These are phyloP conservation scores for Alternaria consortialis DNA, from an alignment of 2,329 filamentous ascomycete species.

Conservation along the genomic window DNA sequence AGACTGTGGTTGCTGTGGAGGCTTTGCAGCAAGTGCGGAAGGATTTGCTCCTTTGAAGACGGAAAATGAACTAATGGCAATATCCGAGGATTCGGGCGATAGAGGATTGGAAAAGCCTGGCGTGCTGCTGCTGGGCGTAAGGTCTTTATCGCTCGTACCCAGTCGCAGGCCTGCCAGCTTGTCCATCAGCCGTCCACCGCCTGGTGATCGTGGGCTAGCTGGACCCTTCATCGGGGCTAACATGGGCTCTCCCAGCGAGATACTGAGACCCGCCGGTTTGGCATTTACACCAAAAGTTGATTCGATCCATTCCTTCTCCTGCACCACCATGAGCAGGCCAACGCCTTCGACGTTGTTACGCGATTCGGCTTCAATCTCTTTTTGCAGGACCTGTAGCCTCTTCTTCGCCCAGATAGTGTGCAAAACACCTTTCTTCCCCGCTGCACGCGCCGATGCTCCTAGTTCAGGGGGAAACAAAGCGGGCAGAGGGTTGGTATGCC, in stretches of 20 bases:
- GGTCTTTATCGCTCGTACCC: constrained; percentile 74
- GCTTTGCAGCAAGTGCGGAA: constrained; percentile 53
- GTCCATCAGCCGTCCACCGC: constrained; percentile 75
- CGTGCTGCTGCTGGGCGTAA: constrained; percentile 58
- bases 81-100: constrained; percentile 69
- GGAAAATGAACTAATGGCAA: constrained; percentile 68
- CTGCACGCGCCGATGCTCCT: constrained; percentile 69
- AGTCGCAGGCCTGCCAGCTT: constrained; percentile 82
- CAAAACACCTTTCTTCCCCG: constrained; percentile 80
- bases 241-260: constrained; percentile 48
- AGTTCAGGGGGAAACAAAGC: constrained; percentile 85
- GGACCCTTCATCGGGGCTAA: constrained; percentile 62
- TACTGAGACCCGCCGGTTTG: constrained; percentile 53
- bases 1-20: constrained; percentile 48
- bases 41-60: constrained; percentile 63
- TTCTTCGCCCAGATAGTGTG: constrained; percentile 93
- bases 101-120: constrained; percentile 58
- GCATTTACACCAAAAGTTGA: constrained; percentile 74
- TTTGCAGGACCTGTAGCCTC: constrained; percentile 75
- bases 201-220: constrained; percentile 67
- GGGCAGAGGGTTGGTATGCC: constrained; percentile 79
- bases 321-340: constrained; percentile 81
- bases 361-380: constrained; percentile 79
- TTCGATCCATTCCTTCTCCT: constrained; percentile 87
- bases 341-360: constrained; percentile 80